Evolutionary conservation across 192 early-diverging fungal genomes (phyloP), one percentile per base, ranked within the genome.

Genomic region (Podila horticola): DNA sequence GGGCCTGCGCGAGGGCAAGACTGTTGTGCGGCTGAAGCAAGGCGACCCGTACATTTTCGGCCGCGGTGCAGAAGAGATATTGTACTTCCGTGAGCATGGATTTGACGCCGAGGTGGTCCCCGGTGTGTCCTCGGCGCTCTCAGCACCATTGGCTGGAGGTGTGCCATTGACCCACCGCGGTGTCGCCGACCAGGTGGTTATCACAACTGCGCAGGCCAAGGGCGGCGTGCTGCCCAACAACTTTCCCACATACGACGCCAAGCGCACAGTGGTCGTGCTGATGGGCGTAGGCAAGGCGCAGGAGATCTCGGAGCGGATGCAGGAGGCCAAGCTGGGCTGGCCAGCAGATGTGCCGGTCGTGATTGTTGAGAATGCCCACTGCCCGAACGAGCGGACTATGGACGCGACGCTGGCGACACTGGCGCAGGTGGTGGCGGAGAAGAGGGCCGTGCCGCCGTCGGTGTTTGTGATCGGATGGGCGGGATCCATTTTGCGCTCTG

Each of bases 21-120:
- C 73, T 4, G 97, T 98, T 5, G 93, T 96, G 55, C 85, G 97
- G 50, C 84, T 98, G 49, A 97, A 98, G 86, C 91, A 92, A 52
- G 97, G 97, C n/a, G 95, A 97, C 66, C 94, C 95, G 28, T 95
- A 96, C 74, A 88, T 98, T 51, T 98, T 96, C 74, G 97, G 96
- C 11, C 92, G 97, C 17, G 97, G 96, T 26, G 95, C 92, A 19
- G 97, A 98, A 75, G 97, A 98, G 75, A 82, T 95, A 12, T 55
- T 92, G 50, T 93, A 86, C 63, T 94, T 96, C 82, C 86, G 89
- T 20, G 79, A 87, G 24, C 83, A 86, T 65, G 96, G 95, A 7
- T 91, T 71, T 85, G 71, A 81, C 13, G 66, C 77, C 68, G 86
- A 91, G 52, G 86, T 95, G 15, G 82, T 96, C 0, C 93, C 95